Evolutionary conservation across 495 filamentous ascomycete species (phyloP).

Genomic region (Rostrohypoxylon terebratum): DNA sequence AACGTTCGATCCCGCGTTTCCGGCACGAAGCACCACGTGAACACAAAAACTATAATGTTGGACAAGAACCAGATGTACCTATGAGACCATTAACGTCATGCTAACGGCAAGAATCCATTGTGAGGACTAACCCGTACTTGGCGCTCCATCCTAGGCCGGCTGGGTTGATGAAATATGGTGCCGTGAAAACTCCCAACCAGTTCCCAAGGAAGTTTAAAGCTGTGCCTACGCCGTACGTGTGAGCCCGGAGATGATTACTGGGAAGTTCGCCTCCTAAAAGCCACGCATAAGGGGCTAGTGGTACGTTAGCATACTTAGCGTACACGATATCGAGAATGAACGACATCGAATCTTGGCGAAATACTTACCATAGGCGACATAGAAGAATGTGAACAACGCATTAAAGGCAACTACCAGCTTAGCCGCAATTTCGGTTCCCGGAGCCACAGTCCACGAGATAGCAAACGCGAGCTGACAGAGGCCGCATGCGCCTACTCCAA

Average conservation of each 20-base stretch:
- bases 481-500: conserved; percentile 60
- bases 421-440: conserved; percentile 53
- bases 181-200: conserved; percentile 65
- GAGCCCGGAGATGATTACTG: conserved; percentile 57
- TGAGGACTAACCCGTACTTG: conserved; percentile 52
- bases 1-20: conserved; percentile 65
- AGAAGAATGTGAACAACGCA: conserved; percentile 51
- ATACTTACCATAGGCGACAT: conserved; percentile 54
- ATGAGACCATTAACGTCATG: conserved; percentile 1
- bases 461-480: conserved; percentile 62
- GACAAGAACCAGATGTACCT: conserved; percentile 57
- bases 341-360: background rate
- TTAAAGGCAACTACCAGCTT: conserved; percentile 61
- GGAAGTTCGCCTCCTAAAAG: conserved; percentile 65
- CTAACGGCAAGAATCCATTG: background rate
- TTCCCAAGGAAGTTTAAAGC: conserved; percentile 61
- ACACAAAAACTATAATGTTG: conserved; percentile 55
- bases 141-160: conserved; percentile 57
- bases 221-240: conserved; percentile 61
- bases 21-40: conserved; percentile 61
- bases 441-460: conserved; percentile 59
- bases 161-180: conserved; percentile 69
- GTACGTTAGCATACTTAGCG: background rate
- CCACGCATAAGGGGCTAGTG: conserved; percentile 63
- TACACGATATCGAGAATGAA: background rate